Evolutionary conservation across 2,329 filamentous ascomycete genomes (phyloP).

Genomic region (Alternaria solani): DNA sequence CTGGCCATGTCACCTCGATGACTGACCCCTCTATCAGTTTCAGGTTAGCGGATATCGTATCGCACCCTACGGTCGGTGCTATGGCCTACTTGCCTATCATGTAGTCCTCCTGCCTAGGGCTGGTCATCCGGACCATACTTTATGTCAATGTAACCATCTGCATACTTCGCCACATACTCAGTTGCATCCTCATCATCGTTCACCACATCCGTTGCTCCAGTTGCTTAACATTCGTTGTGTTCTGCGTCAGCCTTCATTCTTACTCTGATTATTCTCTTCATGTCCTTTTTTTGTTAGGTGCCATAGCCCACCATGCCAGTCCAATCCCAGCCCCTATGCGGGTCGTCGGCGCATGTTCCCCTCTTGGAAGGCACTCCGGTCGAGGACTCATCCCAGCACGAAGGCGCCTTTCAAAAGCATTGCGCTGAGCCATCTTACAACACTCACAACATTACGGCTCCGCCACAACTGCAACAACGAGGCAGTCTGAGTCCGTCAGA

Average conservation of each 20-base stretch:
- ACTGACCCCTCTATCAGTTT: conserved; percentile 33
- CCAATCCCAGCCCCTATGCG: conserved; percentile 47
- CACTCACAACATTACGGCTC: conserved; percentile 20
- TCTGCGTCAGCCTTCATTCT: conserved; percentile 48
- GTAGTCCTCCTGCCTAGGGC: conserved; percentile 37
- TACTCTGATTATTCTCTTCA: conserved; percentile 46
- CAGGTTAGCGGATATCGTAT: conserved; percentile 42
- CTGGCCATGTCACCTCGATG: conserved; percentile 42
- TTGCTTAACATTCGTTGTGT: conserved; percentile 54
- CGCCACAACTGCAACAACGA: conserved; percentile 41
- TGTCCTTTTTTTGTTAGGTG: conserved; percentile 31
- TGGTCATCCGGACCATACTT: conserved; percentile 32
- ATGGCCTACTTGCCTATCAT: conserved; percentile 31
- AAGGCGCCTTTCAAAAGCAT: conserved; percentile 52
- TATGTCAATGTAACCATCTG: conserved; percentile 45
- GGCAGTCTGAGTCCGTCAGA: conserved; percentile 40
- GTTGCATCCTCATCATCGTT: conserved; percentile 44
- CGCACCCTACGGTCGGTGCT: conserved; percentile 35
- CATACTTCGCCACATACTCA: conserved; percentile 36
- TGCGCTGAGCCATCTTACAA: conserved; percentile 53
- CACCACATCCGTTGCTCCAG: conserved; percentile 54
- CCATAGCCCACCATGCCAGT: conserved; percentile 42
- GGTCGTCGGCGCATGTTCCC: conserved; percentile 56
- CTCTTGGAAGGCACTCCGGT: conserved; percentile 39
- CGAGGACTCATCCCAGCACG: conserved; percentile 27